Evolutionary conservation across 2,329 filamentous ascomycete genomes (phyloP), one percentile per base, ranked within the genome.

Genomic region (Diaporthe sp.): DNA sequence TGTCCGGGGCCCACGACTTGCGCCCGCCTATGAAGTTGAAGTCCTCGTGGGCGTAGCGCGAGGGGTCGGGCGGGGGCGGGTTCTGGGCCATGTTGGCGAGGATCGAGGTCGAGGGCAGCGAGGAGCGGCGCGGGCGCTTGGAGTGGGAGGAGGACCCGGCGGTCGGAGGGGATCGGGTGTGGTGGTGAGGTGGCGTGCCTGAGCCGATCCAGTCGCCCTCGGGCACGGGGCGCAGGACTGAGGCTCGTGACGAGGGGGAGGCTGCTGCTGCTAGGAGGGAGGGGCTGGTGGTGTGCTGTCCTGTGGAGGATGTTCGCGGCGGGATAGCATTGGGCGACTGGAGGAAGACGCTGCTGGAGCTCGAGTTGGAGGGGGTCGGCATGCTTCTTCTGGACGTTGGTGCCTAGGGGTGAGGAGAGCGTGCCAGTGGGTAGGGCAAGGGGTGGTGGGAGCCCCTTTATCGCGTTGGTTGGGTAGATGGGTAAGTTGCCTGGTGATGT

Each of bases 241-340:
- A 82, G 71, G 62, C 49, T 22, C 34, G 58, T 6, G 68, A 60
- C 22, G 71, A 55, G 46, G 71, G 61, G 9, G 71, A 37, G 42
- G 28, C n/a, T 13, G 53, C 42, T 65, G 70, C 68, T 60, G 83
- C 86, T 61, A 81, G 80, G 46, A 70, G 65, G 17, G 83, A 81
- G 39, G 80, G 80, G 17, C 70, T 76, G 42, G 42, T 79, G 46
- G 80, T 77, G 46, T 83, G 83, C 77, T 88, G 86, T 78, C 88
- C 87, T 74, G 90, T 91, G 1, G 93, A 94, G 74, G 94, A 95
- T 61, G 92, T 95, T 77, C 94, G 90, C 4, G 92, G 92, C 28
- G 94, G 94, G 73, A 95, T 95, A 51, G 89, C 88, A 82, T 91
- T 92, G 72, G 92, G 92, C n/a, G 89, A 90, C 75, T 86, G 85